Percentiles rank a stretch among this genome's conserved stretches.
Evolutionary conservation across 1,139 yeast species (phyloP).

Genomic region (Blastobotrys buckinghamii): DNA sequence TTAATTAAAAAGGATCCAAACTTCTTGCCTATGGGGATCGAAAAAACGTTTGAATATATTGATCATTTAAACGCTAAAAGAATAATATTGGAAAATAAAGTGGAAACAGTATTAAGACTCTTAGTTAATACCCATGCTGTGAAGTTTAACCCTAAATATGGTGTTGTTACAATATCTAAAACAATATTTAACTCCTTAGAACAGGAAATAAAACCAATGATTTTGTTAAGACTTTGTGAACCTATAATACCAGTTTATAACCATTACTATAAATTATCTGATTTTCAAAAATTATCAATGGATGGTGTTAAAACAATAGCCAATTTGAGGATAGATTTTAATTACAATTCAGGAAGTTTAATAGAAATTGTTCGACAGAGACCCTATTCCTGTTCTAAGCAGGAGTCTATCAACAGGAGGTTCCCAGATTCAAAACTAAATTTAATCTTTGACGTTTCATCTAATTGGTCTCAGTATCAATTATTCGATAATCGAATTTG

Average conservation of each 20-base stretch:
- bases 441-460: background rate
- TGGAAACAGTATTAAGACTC: background rate
- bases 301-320: slow-evolving; percentile 6
- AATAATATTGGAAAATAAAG: background rate
- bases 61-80: slow-evolving; percentile 3
- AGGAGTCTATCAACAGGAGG: too few species aligned
- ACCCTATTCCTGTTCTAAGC: too few species aligned
- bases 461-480: slow-evolving; percentile 23
- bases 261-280: slow-evolving; percentile 11
- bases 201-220: slow-evolving; percentile 4
- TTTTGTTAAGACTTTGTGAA: slow-evolving; percentile 8
- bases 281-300: background rate
- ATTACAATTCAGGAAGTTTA: background rate
- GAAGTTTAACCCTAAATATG: slow-evolving; percentile 3
- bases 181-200: background rate
- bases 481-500: slow-evolving; percentile 29
- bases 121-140: background rate
- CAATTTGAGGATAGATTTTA: slow-evolving; percentile 7
- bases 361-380: slow-evolving; percentile 4
- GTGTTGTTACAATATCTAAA: slow-evolving; percentile 1
- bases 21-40: background rate
- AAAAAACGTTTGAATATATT: slow-evolving; percentile 2
- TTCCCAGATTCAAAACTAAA: background rate
- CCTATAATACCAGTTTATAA: slow-evolving; percentile 10
- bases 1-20: slow-evolving; percentile 15